These are phyloP conservation scores for Gossypium longicalyx DNA, from an alignment of 345 rosid species.

Conservation along the genomic window DNA sequence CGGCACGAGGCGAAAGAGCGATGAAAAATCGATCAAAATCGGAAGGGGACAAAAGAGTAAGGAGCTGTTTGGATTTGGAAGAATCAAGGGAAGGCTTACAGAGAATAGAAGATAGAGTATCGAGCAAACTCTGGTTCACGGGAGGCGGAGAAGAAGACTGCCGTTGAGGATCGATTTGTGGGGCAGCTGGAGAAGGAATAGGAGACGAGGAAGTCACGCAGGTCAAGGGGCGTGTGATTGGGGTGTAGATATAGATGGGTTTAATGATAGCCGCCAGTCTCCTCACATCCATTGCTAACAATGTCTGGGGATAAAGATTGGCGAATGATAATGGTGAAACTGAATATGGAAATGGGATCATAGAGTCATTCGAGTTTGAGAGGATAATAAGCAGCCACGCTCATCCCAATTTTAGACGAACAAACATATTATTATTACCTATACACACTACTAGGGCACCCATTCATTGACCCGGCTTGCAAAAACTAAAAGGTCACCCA, in stretches of 20 bases:
- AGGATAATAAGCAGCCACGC: slow-evolving; percentile 38
- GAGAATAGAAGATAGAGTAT: slow-evolving; percentile 43
- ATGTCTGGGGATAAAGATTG: not conserved
- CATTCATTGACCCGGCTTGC: not conserved
- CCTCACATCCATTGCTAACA: slow-evolving; percentile 51
- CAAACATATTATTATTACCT: not conserved
- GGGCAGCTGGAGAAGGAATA: not conserved
- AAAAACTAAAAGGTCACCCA: not conserved
- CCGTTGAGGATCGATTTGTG: slow-evolving; percentile 11
- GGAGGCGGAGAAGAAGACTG: slow-evolving; percentile 26
- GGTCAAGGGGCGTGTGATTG: slow-evolving; percentile 39
- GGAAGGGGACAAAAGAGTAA: slow-evolving; percentile 43
- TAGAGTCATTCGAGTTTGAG: slow-evolving; percentile 15
- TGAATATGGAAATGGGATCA: slow-evolving; percentile 23
- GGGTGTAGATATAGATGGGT: slow-evolving; percentile 21
- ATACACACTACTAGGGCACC: not conserved
- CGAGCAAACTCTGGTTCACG: slow-evolving; percentile 31
- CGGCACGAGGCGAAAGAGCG: slow-evolving; percentile 40
- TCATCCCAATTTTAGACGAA: not conserved
- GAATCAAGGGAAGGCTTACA: slow-evolving; percentile 47
- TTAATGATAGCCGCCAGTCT: slow-evolving; percentile 29
- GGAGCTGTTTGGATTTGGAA: slow-evolving; percentile 40
- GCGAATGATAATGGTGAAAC: not conserved
- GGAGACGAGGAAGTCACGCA: slow-evolving; percentile 22
- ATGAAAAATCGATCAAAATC: slow-evolving; percentile 51